Evolutionary conservation across 495 filamentous ascomycete genomes (phyloP), one percentile per base, ranked within the genome.

Genomic region (Friedmanniomyces endolithicus): DNA sequence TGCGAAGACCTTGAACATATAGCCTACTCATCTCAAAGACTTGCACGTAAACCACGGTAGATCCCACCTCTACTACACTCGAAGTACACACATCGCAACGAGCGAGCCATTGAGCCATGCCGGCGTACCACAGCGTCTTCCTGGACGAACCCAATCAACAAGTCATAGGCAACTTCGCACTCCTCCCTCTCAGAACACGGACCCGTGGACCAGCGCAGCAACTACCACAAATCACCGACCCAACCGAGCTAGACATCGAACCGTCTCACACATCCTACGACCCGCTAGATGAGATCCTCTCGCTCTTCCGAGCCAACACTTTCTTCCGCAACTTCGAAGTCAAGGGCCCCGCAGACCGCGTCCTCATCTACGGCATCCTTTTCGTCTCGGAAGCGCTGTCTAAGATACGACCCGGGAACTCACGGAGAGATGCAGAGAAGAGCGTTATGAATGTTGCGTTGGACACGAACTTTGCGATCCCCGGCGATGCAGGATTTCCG

Each of bases 291-390:
- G 92, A 98, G 72, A 83, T 90, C 27, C 78, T 98, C 47, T 82
- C 80, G 1, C 80, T 96, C 27, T 98, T 96, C 79, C 87, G 92
- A 49, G 90, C 94, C 67, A 97, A 98, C 74, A 96, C 92, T 39
- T 83, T 98, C 66, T 98, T 98, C 76, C 85, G 94, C 61, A 98
- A 98, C 76, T 98, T 98, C 66, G 94, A 96, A 76, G 95, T 97
- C 79, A 89, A 94, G 67, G 92, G 92, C 17, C 87, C 88, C 29
- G 92, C 92, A 52, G 92, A 98, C 71, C 79, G 94, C 44, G 80
- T 95, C 68, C 74, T 98, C 55, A 92, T 98, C 62, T 98, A 98
- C 72, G 90, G 90, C 50, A 97, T 95, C 64, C 76, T 96, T 59
- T 96, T 90, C 72, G 75, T 97, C 61, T 87, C 80, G 65, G 90